These are phyloP conservation scores for Talaromyces stipitatus DNA, from an alignment of 495 filamentous ascomycete species.

Conservation along the genomic window DNA sequence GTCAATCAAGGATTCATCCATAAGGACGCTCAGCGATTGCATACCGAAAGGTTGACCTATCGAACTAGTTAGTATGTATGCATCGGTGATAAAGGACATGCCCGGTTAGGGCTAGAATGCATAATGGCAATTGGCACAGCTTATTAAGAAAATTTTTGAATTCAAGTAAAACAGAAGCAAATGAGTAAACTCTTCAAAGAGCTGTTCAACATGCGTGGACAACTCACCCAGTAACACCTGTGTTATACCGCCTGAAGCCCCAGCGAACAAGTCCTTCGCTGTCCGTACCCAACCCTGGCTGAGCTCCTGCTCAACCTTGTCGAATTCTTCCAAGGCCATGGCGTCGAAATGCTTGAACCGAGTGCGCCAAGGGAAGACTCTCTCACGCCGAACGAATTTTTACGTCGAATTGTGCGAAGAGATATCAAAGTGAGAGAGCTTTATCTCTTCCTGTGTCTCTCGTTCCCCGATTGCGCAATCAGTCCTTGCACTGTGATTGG, in stretches of 20 bases:
- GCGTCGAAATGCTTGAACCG: background rate
- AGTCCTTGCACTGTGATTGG: background rate
- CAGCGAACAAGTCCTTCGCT: constrained; percentile 87
- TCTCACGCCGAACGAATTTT: constrained; percentile 7
- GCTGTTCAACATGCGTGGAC: background rate
- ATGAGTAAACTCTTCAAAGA: background rate
- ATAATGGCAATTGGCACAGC: background rate
- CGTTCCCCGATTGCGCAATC: constrained; percentile 22
- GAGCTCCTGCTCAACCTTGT: constrained; percentile 27
- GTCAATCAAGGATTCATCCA: constrained; percentile 12
- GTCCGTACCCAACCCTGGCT: constrained; percentile 43
- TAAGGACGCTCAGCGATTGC: constrained; percentile 8
- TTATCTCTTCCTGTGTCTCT: background rate
- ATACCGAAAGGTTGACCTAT: constrained; percentile 87
- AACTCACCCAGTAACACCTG: constrained; percentile 88
- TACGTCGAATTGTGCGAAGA: background rate
- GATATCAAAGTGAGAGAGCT: background rate
- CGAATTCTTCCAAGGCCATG: constrained; percentile 25
- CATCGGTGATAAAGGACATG: background rate
- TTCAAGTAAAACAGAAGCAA: background rate
- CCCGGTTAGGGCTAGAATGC: background rate
- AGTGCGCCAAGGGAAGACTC: background rate
- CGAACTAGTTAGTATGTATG: constrained; percentile 17
- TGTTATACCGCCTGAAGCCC: constrained; percentile 85
- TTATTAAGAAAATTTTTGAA: background rate